Base-by-base conservation (phyloP, 208 protist species). In the Trypanosoma platydactyli region DNA sequence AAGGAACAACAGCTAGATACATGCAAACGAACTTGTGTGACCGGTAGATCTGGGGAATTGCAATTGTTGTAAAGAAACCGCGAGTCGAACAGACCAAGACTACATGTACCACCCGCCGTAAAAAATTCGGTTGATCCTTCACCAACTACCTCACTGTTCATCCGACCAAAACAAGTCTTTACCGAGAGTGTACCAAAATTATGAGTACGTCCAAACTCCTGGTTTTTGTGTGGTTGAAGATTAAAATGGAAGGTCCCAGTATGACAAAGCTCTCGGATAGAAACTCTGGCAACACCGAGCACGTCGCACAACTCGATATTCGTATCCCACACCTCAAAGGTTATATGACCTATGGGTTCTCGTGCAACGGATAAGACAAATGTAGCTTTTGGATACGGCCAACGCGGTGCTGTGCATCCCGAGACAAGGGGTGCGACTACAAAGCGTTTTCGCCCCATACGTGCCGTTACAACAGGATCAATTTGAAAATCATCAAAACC, bases 241-340 rank as follows among this genome's bases (percentile, higher is more conserved):
- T 30, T 16, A 56, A 73, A 86, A 4, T 44, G 58, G 64, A 87
- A 81, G 44, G 64, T 44, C 0, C 77, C 71, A 20, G 72, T 94
- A 59, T 59, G 63, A 54, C 84, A 75, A 54, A 94, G 69, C 41
- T 84, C 73, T 49, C 58, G 48, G 42, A 95, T 68, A 16, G 85
- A 73, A 55, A 92, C 63, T 25, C 68, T 63, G 16, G 79, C 84
- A 44, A 84, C 76, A 52, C 90, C 86, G 33, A 95, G 73, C n/a
- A 77, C 69, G 52, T 88, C 87, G 45, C 76, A 81, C 46, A 88
- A 77, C 49, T 92, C 83, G 35, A 88, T 71, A 45, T 90, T 75
- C 46, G 87, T 87, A 65, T 92, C 85, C 73, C 82, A 95, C 5
- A 95, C 81, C 38, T 74, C 68, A 18, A 74, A 58, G 48, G 55